A percentile compares a stretch with the other conserved stretches of the same genome.
Evolutionary conservation across 129 eudicot genomes (phyloP).

Genomic region (Flaveria brownii): DNA sequence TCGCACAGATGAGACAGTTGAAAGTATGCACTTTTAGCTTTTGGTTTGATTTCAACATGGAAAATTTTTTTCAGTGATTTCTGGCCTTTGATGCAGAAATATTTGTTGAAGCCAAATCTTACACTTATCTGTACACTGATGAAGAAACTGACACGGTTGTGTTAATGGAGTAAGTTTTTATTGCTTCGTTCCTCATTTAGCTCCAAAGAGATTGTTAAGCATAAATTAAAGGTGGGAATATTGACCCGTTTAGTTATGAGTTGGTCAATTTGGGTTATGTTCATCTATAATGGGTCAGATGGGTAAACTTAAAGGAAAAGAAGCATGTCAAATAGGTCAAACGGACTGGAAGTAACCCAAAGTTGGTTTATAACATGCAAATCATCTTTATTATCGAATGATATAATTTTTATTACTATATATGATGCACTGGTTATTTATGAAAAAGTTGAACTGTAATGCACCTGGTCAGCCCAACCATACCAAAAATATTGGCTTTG

Average conservation of each 20-base stretch:
- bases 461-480: not conserved
- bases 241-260: not conserved
- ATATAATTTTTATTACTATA: not conserved
- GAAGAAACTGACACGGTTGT: slow-evolving; percentile 72
- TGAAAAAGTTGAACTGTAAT: not conserved
- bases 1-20: slow-evolving; percentile 87
- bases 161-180: slow-evolving; percentile 70
- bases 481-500: not conserved
- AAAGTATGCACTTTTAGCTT: slow-evolving; percentile 54
- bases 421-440: not conserved
- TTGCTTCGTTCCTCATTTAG: not conserved
- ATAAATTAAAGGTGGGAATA: not conserved
- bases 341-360: not conserved
- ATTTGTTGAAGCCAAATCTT: slow-evolving; percentile 64
- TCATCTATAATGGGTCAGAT: not conserved
- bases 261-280: not conserved
- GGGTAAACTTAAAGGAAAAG: not conserved
- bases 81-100: slow-evolving; percentile 54
- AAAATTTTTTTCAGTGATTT: not conserved
- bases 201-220: slow-evolving; percentile 4
- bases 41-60: not conserved
- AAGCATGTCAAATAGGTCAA: slow-evolving; percentile 1
- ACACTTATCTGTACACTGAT: slow-evolving; percentile 74
- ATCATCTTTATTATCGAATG: not conserved
- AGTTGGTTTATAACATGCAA: not conserved